These are phyloP conservation scores for Tolypocladium sp. DNA, from an alignment of 2,329 filamentous ascomycete genomes.

Conservation along the genomic window DNA sequence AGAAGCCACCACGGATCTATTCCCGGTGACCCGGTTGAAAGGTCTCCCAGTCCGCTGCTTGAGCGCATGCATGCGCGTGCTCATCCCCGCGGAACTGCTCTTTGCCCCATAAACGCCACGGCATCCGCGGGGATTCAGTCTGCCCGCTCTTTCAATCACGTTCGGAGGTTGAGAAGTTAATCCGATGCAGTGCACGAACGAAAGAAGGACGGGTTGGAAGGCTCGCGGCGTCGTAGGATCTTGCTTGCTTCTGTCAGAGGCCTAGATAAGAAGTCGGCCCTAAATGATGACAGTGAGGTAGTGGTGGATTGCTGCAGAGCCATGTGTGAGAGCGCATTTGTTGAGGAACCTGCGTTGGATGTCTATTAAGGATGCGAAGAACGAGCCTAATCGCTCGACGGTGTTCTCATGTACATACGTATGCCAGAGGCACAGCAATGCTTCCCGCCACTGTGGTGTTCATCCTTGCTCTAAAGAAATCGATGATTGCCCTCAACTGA, in stretches of 20 bases:
- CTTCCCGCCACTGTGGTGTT: neutral
- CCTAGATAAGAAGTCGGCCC: neutral
- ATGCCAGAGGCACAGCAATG: neutral
- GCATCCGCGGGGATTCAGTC: neutral
- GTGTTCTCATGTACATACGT: too few species aligned
- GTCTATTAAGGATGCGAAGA: neutral
- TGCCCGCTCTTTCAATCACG: neutral
- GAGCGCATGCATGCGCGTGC: neutral
- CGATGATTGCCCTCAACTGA: neutral
- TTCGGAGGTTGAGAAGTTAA: neutral
- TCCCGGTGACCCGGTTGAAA: neutral
- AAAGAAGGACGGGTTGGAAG: too few species aligned
- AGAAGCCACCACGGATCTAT: neutral
- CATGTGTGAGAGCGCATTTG: neutral
- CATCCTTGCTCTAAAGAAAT: neutral
- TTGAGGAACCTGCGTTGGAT: neutral
- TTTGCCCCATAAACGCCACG: neutral
- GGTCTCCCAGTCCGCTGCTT: too few species aligned
- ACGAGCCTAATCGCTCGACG: too few species aligned
- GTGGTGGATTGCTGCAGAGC: neutral
- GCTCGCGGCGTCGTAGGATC: neutral
- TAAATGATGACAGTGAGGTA: too few species aligned
- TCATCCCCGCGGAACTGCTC: neutral
- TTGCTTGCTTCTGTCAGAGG: neutral
- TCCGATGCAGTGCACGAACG: too few species aligned